These are phyloP conservation scores for Cryptosporidium xiaoi DNA, from an alignment of 169 alveolate genomes.

Conservation along the genomic window DNA sequence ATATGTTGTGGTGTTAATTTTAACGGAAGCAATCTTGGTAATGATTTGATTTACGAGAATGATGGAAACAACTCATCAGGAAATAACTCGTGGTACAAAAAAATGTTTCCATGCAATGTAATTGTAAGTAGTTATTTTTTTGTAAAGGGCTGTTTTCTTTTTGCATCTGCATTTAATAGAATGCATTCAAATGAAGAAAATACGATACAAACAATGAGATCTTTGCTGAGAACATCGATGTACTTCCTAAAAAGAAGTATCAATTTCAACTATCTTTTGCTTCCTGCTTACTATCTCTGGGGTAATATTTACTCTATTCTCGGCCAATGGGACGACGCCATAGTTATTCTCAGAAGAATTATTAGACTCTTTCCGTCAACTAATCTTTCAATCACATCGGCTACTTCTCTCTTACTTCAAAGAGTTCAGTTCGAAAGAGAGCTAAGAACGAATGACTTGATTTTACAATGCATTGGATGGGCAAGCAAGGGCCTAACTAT, in stretches of 20 bases:
- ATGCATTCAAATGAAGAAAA: conserved; percentile 11
- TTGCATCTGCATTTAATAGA: conserved; percentile 36
- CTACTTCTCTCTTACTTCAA: conserved; percentile 47
- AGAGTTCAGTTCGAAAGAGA: conserved; percentile 59
- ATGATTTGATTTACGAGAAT: not conserved
- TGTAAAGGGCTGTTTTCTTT: conserved; percentile 40
- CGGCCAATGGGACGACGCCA: conserved; percentile 72
- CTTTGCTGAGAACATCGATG: conserved; percentile 47
- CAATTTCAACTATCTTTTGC: conserved; percentile 32
- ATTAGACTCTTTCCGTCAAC: conserved; percentile 46
- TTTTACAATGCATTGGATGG: conserved; percentile 55
- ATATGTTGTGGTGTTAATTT: conserved; percentile 51
- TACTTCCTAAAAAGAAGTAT: conserved; percentile 59
- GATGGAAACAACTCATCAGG: not conserved
- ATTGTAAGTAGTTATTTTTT: conserved; percentile 41
- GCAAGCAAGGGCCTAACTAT: conserved; percentile 45
- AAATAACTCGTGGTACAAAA: conserved; percentile 35
- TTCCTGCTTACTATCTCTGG: conserved; percentile 65
- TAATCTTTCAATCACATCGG: conserved; percentile 38
- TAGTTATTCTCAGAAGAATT: conserved; percentile 57
- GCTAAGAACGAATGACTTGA: conserved; percentile 11
- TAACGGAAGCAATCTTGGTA: conserved; percentile 7
- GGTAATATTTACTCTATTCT: conserved; percentile 45
- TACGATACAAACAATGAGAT: conserved; percentile 27
- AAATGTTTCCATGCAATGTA: conserved; percentile 31